Evolutionary conservation across 1,139 yeast species (phyloP).

Genomic region (Saccharomycopsis phalli): DNA sequence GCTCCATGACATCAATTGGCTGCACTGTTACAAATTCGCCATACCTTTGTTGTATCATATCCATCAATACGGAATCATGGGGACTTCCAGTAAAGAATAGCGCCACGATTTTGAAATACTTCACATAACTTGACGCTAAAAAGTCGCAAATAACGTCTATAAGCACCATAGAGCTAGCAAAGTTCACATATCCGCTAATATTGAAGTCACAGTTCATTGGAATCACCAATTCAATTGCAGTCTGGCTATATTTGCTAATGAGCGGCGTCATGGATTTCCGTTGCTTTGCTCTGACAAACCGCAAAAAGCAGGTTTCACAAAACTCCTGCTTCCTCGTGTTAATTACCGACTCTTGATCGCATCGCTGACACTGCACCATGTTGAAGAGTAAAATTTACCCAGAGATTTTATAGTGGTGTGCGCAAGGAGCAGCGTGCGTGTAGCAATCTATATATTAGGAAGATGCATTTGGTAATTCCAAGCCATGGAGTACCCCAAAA

Average conservation of each 20-base stretch:
- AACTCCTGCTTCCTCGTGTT: slow-evolving; percentile 62
- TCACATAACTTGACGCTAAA: slow-evolving; percentile 20
- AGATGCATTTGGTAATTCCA: neutral
- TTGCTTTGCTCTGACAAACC: slow-evolving; percentile 71
- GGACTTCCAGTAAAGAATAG: slow-evolving; percentile 8
- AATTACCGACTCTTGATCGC: slow-evolving; percentile 43
- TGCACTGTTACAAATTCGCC: neutral
- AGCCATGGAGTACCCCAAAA: slow-evolving; percentile 6
- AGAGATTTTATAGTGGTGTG: too few species aligned
- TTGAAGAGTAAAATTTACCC: too few species aligned
- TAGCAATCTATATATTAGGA: too few species aligned
- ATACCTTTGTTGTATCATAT: too few species aligned
- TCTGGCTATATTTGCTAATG: slow-evolving; percentile 46
- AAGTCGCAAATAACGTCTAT: slow-evolving; percentile 39
- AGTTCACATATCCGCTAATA: slow-evolving; percentile 9
- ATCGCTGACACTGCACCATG: slow-evolving; percentile 35
- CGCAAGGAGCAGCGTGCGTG: too few species aligned
- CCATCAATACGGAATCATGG: too few species aligned
- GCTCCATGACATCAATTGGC: slow-evolving; percentile 22
- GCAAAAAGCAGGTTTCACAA: slow-evolving; percentile 60
- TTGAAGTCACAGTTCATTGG: slow-evolving; percentile 20
- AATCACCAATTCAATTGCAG: slow-evolving; percentile 14
- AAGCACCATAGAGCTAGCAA: slow-evolving; percentile 24
- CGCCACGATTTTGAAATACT: slow-evolving; percentile 27
- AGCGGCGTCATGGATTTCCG: slow-evolving; percentile 68